Percentiles rank a stretch among this genome's conserved stretches.
Conservation (phyloP, 495 filamentous ascomycete species). For the Neurospora intermedia region DNA sequence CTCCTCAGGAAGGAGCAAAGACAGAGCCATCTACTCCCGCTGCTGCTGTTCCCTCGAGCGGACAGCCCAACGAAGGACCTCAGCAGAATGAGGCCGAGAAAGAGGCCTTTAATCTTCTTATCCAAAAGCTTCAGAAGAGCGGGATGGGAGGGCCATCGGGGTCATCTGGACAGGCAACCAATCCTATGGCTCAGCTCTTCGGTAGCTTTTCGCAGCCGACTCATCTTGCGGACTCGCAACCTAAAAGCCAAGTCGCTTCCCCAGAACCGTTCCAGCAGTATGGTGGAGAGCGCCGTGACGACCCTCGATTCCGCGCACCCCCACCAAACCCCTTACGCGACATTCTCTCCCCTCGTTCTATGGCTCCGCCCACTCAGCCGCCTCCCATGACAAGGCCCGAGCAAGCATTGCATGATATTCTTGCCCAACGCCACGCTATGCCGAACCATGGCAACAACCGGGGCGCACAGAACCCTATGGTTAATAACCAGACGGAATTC, state of each 20-base stretch:
- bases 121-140: constrained; percentile 62
- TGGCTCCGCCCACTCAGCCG: constrained; percentile 25
- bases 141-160: constrained; percentile 11
- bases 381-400: constrained; percentile 33
- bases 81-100: constrained; percentile 61
- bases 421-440: constrained; percentile 38
- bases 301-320: constrained; percentile 18
- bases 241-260: constrained; percentile 26
- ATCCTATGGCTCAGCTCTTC: constrained; percentile 7
- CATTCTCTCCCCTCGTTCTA: constrained; percentile 31
- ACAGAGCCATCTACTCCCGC: constrained; percentile 39
- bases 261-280: constrained; percentile 35
- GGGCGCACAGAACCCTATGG: constrained; percentile 27
- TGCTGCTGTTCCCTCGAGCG: constrained; percentile 10
- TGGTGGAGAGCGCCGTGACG: constrained; percentile 30
- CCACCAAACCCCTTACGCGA: constrained; percentile 25
- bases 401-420: constrained; percentile 43
- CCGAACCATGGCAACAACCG: constrained; percentile 28
- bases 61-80: constrained; percentile 4
- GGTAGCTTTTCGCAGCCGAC: constrained; percentile 21
- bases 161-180: constrained; percentile 8
- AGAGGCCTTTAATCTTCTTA: constrained; percentile 78
- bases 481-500: constrained; percentile 42
- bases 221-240: constrained; percentile 16
- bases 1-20: constrained; percentile 47